Evolutionary conservation across 1,139 yeast species (phyloP).

Genomic region (Pneumocystis wakefieldiae): DNA sequence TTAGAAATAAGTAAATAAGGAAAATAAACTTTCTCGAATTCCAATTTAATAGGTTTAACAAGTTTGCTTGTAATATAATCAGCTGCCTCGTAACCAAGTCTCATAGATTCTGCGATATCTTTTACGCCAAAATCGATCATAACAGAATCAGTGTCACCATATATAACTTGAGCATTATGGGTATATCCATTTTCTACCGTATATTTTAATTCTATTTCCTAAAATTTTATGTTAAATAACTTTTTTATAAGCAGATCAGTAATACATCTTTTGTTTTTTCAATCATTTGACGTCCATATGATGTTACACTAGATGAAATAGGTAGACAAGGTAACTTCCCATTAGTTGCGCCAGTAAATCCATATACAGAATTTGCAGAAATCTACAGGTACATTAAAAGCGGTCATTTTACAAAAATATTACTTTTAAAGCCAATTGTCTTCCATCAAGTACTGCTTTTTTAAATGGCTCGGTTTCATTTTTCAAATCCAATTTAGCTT

Average conservation of each 20-base stretch:
- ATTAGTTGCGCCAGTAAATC: slow-evolving; percentile 96
- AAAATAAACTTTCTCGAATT: slow-evolving; percentile 90
- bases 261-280: slow-evolving; percentile 55
- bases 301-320: slow-evolving; percentile 87
- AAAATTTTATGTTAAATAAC: background rate
- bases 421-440: slow-evolving; percentile 83
- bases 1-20: slow-evolving; percentile 90
- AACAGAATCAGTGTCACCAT: slow-evolving; percentile 98
- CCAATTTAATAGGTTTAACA: slow-evolving; percentile 76
- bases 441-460: slow-evolving; percentile 85
- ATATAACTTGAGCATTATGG: slow-evolving; percentile 77
- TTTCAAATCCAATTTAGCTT: slow-evolving; percentile 79
- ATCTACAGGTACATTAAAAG: slow-evolving; percentile 19
- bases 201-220: slow-evolving; percentile 66
- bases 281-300: slow-evolving; percentile 95
- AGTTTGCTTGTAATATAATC: slow-evolving; percentile 65
- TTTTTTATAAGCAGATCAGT: background rate
- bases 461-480: slow-evolving; percentile 90
- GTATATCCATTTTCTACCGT: slow-evolving; percentile 65
- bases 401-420: background rate
- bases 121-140: slow-evolving; percentile 91
- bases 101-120: slow-evolving; percentile 79
- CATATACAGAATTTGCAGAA: slow-evolving; percentile 96
- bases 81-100: slow-evolving; percentile 88
- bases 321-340: slow-evolving; percentile 95